A percentile compares a stretch with the other conserved stretches of the same genome.
Conservation (phyloP, 495 filamentous ascomycete genomes). For the Penicillium lividum region DNA sequence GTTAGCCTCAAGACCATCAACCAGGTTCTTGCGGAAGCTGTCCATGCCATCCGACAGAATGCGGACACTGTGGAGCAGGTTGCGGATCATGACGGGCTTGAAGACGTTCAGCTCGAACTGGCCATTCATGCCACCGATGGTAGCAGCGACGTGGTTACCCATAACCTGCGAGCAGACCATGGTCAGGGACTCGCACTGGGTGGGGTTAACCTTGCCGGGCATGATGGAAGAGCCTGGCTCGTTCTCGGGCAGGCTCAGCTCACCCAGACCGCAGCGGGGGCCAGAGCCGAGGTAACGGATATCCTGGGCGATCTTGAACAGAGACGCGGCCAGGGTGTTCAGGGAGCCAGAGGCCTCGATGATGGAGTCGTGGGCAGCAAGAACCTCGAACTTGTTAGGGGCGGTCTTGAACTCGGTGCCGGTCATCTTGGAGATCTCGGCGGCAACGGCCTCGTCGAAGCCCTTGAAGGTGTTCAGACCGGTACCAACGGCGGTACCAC, state of each 20-base stretch:
- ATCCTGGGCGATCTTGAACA: slow-evolving; percentile 99
- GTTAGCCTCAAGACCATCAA: slow-evolving; percentile 87
- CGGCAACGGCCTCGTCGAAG: slow-evolving; percentile 89
- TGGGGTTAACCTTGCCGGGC: slow-evolving; percentile 99
- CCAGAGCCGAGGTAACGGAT: slow-evolving; percentile 96
- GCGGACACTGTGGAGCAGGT: slow-evolving; percentile 86
- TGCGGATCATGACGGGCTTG: slow-evolving; percentile 94
- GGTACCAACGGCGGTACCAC: slow-evolving; percentile 95
- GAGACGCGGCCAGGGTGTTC: slow-evolving; percentile 87
- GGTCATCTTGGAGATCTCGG: slow-evolving; percentile 87
- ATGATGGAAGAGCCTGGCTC: slow-evolving; percentile 97
- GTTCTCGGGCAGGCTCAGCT: slow-evolving; percentile 92
- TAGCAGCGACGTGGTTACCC: slow-evolving; percentile 91
- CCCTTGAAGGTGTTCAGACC: slow-evolving; percentile 97
- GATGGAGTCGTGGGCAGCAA: slow-evolving; percentile 96
- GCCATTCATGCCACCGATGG: slow-evolving; percentile 92
- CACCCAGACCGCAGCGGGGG: slow-evolving; percentile 91
- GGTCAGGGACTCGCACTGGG: slow-evolving; percentile 95
- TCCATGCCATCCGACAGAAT: slow-evolving; percentile 89
- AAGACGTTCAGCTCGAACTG: slow-evolving; percentile 99
- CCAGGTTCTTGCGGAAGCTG: slow-evolving; percentile 91
- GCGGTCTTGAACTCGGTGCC: slow-evolving; percentile 92
- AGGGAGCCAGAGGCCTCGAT: slow-evolving; percentile 91
- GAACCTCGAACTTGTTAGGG: slow-evolving; percentile 97
- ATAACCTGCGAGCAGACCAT: slow-evolving; percentile 98